phyloP scores from a whole-genome alignment of 257 asterid species.

The Knoxia roxburghii region DNA sequence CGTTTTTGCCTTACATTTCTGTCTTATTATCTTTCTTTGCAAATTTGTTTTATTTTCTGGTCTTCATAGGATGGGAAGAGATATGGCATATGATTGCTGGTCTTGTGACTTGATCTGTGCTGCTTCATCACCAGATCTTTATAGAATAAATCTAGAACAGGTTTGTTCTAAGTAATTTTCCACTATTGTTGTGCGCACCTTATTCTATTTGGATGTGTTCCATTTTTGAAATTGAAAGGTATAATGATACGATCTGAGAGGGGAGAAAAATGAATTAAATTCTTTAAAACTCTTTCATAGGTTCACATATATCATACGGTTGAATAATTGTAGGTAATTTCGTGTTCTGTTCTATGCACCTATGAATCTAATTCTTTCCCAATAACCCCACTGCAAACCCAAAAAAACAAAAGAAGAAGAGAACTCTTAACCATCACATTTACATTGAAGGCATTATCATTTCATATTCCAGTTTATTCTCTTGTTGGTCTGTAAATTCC shows the following conservation, averaged over 20 bases:
- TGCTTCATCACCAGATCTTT: constrained; percentile 94
- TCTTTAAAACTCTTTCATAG: too few species aligned
- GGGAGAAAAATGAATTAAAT: too few species aligned
- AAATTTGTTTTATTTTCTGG: neutral
- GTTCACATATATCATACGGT: too few species aligned
- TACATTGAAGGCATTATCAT: neutral
- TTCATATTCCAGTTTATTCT: neutral
- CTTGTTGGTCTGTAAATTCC: neutral
- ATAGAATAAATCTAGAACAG: constrained; percentile 93
- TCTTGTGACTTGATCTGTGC: constrained; percentile 96
- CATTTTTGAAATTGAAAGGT: too few species aligned
- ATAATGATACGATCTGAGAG: too few species aligned
- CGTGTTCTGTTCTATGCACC: too few species aligned
- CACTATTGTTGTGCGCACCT: neutral
- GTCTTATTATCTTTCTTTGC: constrained; percentile 1
- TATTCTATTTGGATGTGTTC: neutral
- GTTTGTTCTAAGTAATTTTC: constrained; percentile 24
- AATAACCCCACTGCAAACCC: neutral
- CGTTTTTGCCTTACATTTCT: neutral
- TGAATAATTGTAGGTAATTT: too few species aligned
- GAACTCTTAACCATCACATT: neutral
- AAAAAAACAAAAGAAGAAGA: neutral
- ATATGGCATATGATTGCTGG: constrained; percentile 84
- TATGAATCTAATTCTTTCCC: neutral
- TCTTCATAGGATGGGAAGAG: constrained; percentile 83